A percentile compares a stretch with the other conserved stretches of the same genome.
These are phyloP conservation scores for Actinomortierella wolfii DNA, from an alignment of 371 early-diverging fungal species.

Conservation along the genomic window DNA sequence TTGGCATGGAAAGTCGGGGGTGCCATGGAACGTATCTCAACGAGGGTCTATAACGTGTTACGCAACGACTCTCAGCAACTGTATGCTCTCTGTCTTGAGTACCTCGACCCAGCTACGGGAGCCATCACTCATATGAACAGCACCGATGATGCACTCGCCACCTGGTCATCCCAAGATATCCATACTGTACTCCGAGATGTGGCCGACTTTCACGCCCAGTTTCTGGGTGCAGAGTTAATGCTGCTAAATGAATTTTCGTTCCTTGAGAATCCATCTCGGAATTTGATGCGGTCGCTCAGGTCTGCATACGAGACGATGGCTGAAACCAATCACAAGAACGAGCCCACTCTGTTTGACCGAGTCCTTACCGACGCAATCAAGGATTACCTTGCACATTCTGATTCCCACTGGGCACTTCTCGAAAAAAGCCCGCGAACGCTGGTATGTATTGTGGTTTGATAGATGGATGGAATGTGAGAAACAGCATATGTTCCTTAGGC, in stretches of 20 bases:
- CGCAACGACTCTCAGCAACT: slow-evolving; percentile 41
- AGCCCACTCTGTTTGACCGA: slow-evolving; percentile 18
- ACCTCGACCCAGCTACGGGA: slow-evolving; percentile 24
- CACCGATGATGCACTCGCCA: slow-evolving; percentile 16
- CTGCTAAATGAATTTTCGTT: slow-evolving; percentile 21
- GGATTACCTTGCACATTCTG: slow-evolving; percentile 28
- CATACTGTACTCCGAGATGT: slow-evolving; percentile 27
- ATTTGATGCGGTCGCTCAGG: slow-evolving; percentile 27
- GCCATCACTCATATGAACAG: slow-evolving; percentile 42
- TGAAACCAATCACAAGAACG: slow-evolving; percentile 24
- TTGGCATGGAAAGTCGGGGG: slow-evolving; percentile 38
- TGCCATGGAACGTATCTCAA: slow-evolving; percentile 40
- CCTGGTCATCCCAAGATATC: slow-evolving; percentile 33
- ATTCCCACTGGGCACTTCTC: slow-evolving; percentile 30
- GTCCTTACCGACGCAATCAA: slow-evolving; percentile 20
- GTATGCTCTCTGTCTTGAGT: slow-evolving; percentile 44
- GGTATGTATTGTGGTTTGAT: slow-evolving; percentile 12
- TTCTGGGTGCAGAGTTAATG: slow-evolving; percentile 23
- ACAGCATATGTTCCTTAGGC: neutral
- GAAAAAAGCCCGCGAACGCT: slow-evolving; percentile 37
- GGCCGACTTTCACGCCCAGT: slow-evolving; percentile 43
- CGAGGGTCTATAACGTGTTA: slow-evolving; percentile 42
- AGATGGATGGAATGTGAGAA: neutral
- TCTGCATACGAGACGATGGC: slow-evolving; percentile 39
- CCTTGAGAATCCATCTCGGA: slow-evolving; percentile 36